phyloP scores from a whole-genome alignment of 441 rosid genomes.

The Populus hybrid region DNA sequence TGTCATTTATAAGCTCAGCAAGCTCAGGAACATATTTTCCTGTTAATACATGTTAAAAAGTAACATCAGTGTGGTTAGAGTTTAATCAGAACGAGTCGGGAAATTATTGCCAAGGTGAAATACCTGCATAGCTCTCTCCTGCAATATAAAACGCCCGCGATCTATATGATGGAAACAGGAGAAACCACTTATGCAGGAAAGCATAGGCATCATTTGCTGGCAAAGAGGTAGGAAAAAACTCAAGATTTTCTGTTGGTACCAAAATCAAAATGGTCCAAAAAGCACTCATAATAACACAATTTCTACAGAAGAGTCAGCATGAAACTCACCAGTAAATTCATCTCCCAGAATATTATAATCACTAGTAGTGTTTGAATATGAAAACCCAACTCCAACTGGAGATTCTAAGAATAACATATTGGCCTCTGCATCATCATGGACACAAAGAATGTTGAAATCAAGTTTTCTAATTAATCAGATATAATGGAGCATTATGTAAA shows the following conservation, averaged over 20 bases:
- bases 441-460: conserved; percentile 4
- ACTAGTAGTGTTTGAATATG: conserved; percentile 67
- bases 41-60: conserved; percentile 22
- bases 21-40: conserved; percentile 89
- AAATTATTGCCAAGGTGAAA: neutral
- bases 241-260: conserved; percentile 1
- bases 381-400: conserved; percentile 90
- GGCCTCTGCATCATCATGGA: conserved; percentile 58
- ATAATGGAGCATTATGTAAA: conserved; percentile 18
- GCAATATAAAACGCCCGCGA: conserved; percentile 65
- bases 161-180: conserved; percentile 65
- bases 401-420: conserved; percentile 87
- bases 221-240: neutral
- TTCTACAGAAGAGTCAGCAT: neutral
- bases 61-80: neutral
- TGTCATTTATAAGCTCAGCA: conserved; percentile 69
- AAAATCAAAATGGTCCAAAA: neutral
- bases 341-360: conserved; percentile 72
- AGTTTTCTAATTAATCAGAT: conserved; percentile 11
- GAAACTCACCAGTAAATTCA: conserved; percentile 61
- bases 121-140: conserved; percentile 99
- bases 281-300: neutral
- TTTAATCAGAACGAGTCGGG: neutral
- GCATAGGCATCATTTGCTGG: conserved; percentile 80
- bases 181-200: conserved; percentile 78